Evolutionary conservation across 1,284 basidiomycete genomes (phyloP).

Genomic region (Cystobasidium sp.): DNA sequence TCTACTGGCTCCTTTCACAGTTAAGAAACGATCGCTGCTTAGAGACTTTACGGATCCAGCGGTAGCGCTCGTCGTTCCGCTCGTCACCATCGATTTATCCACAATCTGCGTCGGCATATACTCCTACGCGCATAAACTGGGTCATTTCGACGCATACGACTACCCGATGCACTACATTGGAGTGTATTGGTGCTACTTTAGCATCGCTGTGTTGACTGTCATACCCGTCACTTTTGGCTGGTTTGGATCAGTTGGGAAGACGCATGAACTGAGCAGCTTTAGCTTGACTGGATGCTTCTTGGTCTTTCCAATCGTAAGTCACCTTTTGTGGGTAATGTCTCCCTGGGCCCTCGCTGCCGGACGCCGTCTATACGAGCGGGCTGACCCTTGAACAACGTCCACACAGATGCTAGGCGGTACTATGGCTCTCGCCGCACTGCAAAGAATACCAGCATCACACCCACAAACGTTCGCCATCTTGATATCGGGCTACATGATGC

Average conservation of each 20-base stretch:
- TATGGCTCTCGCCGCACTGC: slow-evolving; percentile 15
- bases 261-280: slow-evolving; percentile 39
- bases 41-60: slow-evolving; percentile 11
- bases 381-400: background rate
- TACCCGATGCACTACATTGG: slow-evolving; percentile 12
- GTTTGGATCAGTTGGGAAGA: slow-evolving; percentile 38
- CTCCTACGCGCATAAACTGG: slow-evolving; percentile 16
- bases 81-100: slow-evolving; percentile 29
- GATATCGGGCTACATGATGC: slow-evolving; percentile 27
- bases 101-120: slow-evolving; percentile 28
- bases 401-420: slow-evolving; percentile 27
- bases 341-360: too few relatives aligned
- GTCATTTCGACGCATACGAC: background rate
- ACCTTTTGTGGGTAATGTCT: too few relatives aligned
- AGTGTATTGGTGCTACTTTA: slow-evolving; percentile 31
- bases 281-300: slow-evolving; percentile 33
- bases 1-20: background rate
- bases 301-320: slow-evolving; percentile 28
- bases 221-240: slow-evolving; percentile 29
- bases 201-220: slow-evolving; percentile 6
- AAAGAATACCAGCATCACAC: background rate
- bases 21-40: background rate
- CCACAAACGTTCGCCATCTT: slow-evolving; percentile 17
- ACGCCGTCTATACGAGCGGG: background rate
- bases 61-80: slow-evolving; percentile 11